phyloP scores from a whole-genome alignment of 2,329 filamentous ascomycete genomes.

The Diplocarpon rosae region DNA sequence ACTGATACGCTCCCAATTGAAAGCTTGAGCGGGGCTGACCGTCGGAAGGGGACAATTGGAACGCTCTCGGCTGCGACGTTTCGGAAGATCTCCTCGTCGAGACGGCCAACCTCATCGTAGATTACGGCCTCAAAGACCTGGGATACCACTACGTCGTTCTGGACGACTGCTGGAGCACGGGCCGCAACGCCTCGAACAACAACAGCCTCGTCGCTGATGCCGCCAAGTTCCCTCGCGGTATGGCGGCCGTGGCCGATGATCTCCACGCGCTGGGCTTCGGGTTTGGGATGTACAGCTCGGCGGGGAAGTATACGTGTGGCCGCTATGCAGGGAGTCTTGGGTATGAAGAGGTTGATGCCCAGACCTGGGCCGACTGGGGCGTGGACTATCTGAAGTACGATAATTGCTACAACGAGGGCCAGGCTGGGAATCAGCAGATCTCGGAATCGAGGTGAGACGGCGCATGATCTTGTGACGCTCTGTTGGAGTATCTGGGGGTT shows the following conservation, averaged over 20 bases:
- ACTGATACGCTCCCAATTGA: too few species aligned
- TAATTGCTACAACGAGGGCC: conserved; percentile 45
- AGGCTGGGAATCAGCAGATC: conserved; percentile 33
- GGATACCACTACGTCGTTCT: conserved; percentile 47
- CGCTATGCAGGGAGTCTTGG: conserved; percentile 35
- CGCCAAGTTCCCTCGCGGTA: conserved; percentile 37
- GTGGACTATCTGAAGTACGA: conserved; percentile 45
- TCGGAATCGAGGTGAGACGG: conserved; percentile 30
- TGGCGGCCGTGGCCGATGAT: conserved; percentile 34
- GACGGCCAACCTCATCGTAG: conserved; percentile 36
- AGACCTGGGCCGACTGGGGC: conserved; percentile 39
- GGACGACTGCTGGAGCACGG: conserved; percentile 42
- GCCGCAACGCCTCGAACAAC: conserved; percentile 31
- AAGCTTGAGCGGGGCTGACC: neutral
- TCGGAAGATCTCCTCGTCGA: conserved; percentile 37
- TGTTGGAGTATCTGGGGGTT: neutral
- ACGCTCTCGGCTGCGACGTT: conserved; percentile 40
- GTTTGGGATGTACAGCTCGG: conserved; percentile 42
- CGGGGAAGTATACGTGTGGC: conserved; percentile 33
- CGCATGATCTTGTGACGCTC: neutral
- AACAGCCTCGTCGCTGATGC: conserved; percentile 32
- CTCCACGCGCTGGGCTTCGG: conserved; percentile 38
- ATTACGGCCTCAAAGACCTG: conserved; percentile 38
- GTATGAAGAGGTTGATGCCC: conserved; percentile 41
- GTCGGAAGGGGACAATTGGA: conserved; percentile 31